Conservation (phyloP, 2,329 filamentous ascomycete species). For the Akanthomyces lecanii region DNA sequence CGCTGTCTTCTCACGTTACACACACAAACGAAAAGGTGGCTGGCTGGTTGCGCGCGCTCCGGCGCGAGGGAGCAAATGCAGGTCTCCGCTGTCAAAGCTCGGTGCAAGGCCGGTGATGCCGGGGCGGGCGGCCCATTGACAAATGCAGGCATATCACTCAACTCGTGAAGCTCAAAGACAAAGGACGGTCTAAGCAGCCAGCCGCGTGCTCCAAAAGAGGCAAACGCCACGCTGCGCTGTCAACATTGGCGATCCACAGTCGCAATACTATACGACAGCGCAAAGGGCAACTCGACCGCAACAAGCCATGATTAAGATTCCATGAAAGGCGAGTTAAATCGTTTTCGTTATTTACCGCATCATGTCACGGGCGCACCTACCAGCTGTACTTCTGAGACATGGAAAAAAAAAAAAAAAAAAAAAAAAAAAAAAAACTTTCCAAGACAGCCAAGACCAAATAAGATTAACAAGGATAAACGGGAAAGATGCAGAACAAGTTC, state of each 20-base stretch:
- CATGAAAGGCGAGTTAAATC: background rate
- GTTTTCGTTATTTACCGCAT: no score
- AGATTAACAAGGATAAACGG: no score
- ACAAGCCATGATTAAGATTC: background rate
- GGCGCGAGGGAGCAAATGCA: no score
- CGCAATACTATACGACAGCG: background rate
- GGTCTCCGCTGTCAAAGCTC: background rate
- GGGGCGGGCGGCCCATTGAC: background rate
- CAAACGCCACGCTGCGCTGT: constrained; percentile 10
- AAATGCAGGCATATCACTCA: background rate
- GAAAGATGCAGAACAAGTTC: no score
- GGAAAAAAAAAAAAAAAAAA: no score
- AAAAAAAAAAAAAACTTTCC: no score
- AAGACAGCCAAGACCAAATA: no score
- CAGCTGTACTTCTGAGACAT: no score
- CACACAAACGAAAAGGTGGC: no score
- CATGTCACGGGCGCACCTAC: no score
- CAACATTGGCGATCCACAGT: background rate
- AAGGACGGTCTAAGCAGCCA: constrained; percentile 5
- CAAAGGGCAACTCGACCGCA: background rate
- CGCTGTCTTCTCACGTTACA: no score
- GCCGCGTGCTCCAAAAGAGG: constrained; percentile 3
- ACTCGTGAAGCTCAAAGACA: background rate
- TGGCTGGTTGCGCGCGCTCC: no score
- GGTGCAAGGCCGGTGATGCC: background rate